These are phyloP conservation scores for Trichoderma endophyticum DNA, from an alignment of 2,329 filamentous ascomycete genomes.

Conservation along the genomic window DNA sequence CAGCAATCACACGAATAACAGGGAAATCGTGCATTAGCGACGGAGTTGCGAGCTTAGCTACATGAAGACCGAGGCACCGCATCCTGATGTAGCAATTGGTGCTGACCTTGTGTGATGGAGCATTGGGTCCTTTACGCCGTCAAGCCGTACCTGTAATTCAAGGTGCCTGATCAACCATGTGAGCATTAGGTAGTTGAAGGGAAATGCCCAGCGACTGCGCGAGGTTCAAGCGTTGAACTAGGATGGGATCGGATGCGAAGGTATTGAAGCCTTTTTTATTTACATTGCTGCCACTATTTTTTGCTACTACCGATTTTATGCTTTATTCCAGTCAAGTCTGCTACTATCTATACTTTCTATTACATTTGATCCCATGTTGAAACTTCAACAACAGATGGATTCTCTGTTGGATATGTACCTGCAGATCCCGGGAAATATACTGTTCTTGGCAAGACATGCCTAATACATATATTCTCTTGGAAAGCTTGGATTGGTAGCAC, in stretches of 20 bases:
- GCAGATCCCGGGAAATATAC: background rate
- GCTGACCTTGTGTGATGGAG: background rate
- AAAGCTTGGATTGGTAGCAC: background rate
- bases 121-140: background rate
- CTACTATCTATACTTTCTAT: background rate
- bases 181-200: too few relatives aligned
- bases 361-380: background rate
- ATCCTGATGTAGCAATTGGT: background rate
- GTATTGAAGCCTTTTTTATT: background rate
- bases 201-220: too few relatives aligned
- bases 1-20: background rate
- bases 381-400: background rate
- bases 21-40: slow-evolving; percentile 5
- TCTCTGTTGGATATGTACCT: background rate
- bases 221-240: background rate
- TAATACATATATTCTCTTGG: background rate
- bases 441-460: background rate
- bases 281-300: too few relatives aligned
- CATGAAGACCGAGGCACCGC: background rate
- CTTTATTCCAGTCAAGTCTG: background rate
- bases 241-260: background rate
- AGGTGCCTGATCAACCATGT: background rate
- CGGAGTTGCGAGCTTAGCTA: background rate
- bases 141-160: background rate
- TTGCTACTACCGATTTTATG: too few relatives aligned